Evolutionary conservation across 805 yeast genomes (phyloP), one percentile per base, ranked within the genome.

Genomic region (Ogataea dorogensis): DNA sequence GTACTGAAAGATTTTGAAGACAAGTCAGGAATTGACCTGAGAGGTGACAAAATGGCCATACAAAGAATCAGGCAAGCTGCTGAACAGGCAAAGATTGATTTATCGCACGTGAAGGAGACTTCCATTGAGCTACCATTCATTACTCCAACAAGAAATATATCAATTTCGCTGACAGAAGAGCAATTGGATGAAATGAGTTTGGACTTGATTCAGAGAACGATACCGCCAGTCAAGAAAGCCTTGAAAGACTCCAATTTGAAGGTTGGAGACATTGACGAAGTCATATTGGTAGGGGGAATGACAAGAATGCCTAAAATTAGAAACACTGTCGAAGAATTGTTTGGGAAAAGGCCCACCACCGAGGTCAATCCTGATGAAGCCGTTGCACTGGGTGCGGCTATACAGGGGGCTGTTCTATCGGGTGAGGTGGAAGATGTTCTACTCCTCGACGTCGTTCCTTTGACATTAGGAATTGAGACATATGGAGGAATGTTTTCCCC

Each of bases 321-420:
- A 42, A 82, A 76, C 56, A 78, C 84, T 46, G 94, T 86, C 55
- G 80, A 78, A 68, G 60, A 73, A 36, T 73, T 85, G 56, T 88
- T 88, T 68, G 81, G 81, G 58, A 82, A 75, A 65, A 85, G 80
- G 53, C 94, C 96, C 52, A 83, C 86, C 58, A 87, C 84, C 71
- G 79, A 91, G 36, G 95, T 88, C 54, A 88, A 88, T 79, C 97
- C 97, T 32, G 94, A 85, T 60, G 94, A 85, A 72, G 94, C 94
- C 31, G 94, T 85, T 44, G 93, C 94, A 51, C 79, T 88, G 67
- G 97, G 97, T 70, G 97, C 97, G 48, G 96, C 96, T 41, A 89
- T 88, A 54, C 97, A 88, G 72, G 97, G 96, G 68, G 97, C 95
- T 56, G 95, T 88, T 47, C 73, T 88, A 47, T 84, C 95, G 42